These are phyloP conservation scores for Coemansia sp. DNA, from an alignment of 371 early-diverging fungal genomes.

Conservation along the genomic window DNA sequence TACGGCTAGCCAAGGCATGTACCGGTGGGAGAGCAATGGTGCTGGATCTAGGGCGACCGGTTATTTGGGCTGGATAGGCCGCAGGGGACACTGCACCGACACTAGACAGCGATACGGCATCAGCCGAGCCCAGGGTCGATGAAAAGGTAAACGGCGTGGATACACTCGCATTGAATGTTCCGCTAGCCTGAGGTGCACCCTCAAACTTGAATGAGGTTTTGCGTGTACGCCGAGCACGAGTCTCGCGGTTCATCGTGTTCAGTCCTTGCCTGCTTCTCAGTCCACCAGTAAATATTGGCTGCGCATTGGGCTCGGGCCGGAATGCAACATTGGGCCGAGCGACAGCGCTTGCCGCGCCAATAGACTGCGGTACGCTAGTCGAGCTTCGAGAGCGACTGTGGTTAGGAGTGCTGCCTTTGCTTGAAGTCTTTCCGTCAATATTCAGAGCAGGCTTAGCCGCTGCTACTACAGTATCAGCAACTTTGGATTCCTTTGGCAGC, in stretches of 20 bases:
- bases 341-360: not conserved
- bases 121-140: conserved; percentile 4
- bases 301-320: not conserved
- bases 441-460: not conserved
- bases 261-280: conserved; percentile 8
- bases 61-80: too few relatives aligned
- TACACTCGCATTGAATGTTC: not conserved
- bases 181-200: not conserved
- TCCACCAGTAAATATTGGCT: conserved; percentile 14
- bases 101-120: not conserved
- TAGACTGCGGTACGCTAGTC: not conserved
- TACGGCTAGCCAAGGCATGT: not conserved
- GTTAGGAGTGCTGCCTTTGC: not conserved
- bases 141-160: conserved; percentile 15
- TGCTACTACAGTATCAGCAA: not conserved
- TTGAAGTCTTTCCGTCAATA: not conserved
- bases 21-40: not conserved
- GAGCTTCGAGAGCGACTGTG: conserved; percentile 7
- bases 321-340: not conserved
- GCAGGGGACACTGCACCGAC: conserved; percentile 1
- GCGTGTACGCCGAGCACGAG: conserved; percentile 11
- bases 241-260: conserved; percentile 18
- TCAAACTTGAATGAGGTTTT: conserved; percentile 3
- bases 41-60: conserved; percentile 3
- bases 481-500: not conserved